phyloP scores from a whole-genome alignment of 139 green algal species.

The Haematococcus sp. region DNA sequence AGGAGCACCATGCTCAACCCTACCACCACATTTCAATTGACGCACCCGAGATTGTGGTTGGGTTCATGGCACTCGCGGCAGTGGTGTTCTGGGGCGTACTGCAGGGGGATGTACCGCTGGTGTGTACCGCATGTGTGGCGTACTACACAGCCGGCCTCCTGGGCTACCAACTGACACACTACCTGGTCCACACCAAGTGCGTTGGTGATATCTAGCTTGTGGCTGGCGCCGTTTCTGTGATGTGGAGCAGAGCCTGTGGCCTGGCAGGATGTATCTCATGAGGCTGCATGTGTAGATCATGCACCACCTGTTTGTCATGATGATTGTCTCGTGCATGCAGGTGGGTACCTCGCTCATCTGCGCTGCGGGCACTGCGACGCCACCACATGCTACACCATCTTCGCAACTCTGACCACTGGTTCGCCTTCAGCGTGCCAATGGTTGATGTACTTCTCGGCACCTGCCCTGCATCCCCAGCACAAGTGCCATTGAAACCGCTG shows the following conservation, averaged over 20 bases:
- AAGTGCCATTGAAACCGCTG: not conserved
- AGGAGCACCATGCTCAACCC: conserved; percentile 17
- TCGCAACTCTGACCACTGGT: conserved; percentile 28
- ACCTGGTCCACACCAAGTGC: conserved; percentile 30
- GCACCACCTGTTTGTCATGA: too few relatives aligned
- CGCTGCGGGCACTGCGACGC: not conserved
- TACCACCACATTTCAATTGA: conserved; percentile 33
- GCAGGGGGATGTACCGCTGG: not conserved
- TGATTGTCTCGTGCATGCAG: not conserved
- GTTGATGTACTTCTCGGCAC: conserved; percentile 2
- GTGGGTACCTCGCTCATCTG: not conserved
- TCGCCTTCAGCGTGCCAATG: conserved; percentile 21
- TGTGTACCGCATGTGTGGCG: conserved; percentile 14
- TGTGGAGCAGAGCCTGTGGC: too few relatives aligned
- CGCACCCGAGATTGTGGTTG: conserved; percentile 16
- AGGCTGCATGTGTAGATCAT: too few relatives aligned
- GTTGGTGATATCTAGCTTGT: too few relatives aligned
- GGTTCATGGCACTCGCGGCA: conserved; percentile 17
- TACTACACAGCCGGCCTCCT: conserved; percentile 27
- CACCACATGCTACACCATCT: conserved; percentile 41
- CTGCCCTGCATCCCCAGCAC: not conserved
- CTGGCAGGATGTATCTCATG: too few relatives aligned
- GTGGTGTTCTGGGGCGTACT: conserved; percentile 10
- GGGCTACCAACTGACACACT: conserved; percentile 27
- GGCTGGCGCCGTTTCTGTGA: too few relatives aligned